Base-by-base conservation (phyloP, 2,329 filamentous ascomycete species). In the Parastagonospora nodorum region DNA sequence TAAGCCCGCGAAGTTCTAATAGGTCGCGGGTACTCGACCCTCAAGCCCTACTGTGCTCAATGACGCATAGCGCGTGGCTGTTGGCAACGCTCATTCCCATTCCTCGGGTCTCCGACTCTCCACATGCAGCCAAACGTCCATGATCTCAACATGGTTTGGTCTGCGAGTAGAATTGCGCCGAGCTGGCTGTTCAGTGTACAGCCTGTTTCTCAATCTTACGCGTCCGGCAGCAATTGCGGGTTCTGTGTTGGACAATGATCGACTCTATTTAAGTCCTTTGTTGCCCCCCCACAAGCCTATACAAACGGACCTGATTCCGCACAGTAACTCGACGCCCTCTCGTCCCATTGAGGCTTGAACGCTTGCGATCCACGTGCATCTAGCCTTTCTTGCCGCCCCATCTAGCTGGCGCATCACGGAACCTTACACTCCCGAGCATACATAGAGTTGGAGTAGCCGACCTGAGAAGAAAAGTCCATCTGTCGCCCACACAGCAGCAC, bases 61-160 rank as follows among this genome's bases (percentile, higher is more conserved):
- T 24, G 19, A 24, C 19, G 19, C 19, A 24, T 24, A 24, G 19
- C 19, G 19, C 19, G 19, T 24, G 19, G 19, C 19, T 24, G 19
- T 24, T 24, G 19, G 19, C 19, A 24, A 24, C 19, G 19, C 19
- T 5, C 19, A 24, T 24, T 24, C 37, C 37, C 36, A 27, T 27
- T 39, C 19, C 19, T 24, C 15, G 16, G 37, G 19, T 39, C 37
- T 12, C 37, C 19, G 16, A 32, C 30, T 32, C 30, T 32, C 53
- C 33, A 54, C 39, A 53, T 60, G 24, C 44, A 54, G 61, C 31
- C 51, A 58, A 55, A 50, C 32, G 48, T 49, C 48, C n/a, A 53
- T 41, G 16, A 16, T 12, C n/a, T 19, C 29, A 27, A n/a, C 16
- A 33, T 28, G 42, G 32, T 10, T 40, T 29, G 16, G 28, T 27